A percentile compares a stretch with the other conserved stretches of the same genome.
phyloP scores from a whole-genome alignment of 1,284 basidiomycete species.

The Ceratobasidium sp. region DNA sequence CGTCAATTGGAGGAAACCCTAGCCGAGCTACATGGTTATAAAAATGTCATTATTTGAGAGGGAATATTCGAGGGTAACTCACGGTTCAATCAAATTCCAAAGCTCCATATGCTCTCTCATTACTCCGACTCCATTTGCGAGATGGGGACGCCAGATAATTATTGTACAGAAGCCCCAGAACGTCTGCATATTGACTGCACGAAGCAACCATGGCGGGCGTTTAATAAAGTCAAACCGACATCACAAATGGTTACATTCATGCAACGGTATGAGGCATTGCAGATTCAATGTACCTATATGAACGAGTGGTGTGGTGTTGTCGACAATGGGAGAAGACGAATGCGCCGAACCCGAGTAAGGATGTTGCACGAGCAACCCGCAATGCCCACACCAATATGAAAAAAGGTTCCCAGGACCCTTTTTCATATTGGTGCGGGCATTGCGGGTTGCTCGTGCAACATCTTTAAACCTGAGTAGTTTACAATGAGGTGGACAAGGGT shows the following conservation, averaged over 20 bases:
- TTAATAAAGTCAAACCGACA: slow-evolving; percentile 27
- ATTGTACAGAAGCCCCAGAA: slow-evolving; percentile 42
- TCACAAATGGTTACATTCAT: slow-evolving; percentile 43
- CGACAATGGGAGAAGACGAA: background rate
- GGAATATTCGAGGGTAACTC: background rate
- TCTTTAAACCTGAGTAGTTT: no score
- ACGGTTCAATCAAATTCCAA: slow-evolving; percentile 26
- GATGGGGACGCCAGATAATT: slow-evolving; percentile 41
- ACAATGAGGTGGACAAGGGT: background rate
- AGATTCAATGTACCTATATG: background rate
- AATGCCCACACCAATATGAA: no score
- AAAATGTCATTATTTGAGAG: slow-evolving; percentile 43
- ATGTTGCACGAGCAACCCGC: no score
- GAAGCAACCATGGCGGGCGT: slow-evolving; percentile 41
- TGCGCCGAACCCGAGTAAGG: background rate
- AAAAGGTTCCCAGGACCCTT: no score
- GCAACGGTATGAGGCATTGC: slow-evolving; percentile 10
- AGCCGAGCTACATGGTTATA: slow-evolving; percentile 43
- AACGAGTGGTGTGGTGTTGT: background rate
- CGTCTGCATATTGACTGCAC: slow-evolving; percentile 38
- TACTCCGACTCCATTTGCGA: slow-evolving; percentile 12
- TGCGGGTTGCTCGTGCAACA: no score
- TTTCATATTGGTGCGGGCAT: no score
- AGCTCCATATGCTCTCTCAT: slow-evolving; percentile 42
- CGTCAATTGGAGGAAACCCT: slow-evolving; percentile 41